phyloP scores from a whole-genome alignment of 257 asterid species.

The Leptodermis oblonga region DNA sequence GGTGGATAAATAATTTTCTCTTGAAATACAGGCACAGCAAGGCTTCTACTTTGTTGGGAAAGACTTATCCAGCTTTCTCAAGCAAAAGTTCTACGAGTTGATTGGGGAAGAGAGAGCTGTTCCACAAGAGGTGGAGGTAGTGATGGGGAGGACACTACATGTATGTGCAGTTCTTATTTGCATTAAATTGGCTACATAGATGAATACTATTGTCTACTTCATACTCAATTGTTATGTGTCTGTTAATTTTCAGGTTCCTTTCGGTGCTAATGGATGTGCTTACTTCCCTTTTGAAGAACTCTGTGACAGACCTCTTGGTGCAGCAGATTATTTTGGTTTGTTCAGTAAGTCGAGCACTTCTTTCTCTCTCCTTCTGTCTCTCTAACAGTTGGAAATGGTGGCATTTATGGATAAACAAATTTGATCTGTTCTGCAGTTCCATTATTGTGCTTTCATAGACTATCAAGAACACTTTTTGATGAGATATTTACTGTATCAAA shows the following conservation, averaged over 20 bases:
- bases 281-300: conserved; percentile 81
- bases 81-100: conserved; percentile 61
- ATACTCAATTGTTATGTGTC: not conserved
- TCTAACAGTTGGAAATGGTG: not conserved
- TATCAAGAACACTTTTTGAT: not conserved
- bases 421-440: not conserved
- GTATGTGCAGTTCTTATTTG: conserved; percentile 26
- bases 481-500: conserved; percentile 5
- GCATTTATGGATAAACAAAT: not conserved
- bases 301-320: conserved; percentile 93
- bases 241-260: conserved; percentile 51
- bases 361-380: not conserved
- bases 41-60: conserved; percentile 68
- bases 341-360: conserved; percentile 49
- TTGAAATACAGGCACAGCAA: conserved; percentile 57
- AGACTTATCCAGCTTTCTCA: conserved; percentile 51
- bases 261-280: conserved; percentile 89
- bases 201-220: not conserved
- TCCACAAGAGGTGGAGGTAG: conserved; percentile 81
- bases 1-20: conserved; percentile 3
- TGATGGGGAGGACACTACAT: conserved; percentile 89
- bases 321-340: conserved; percentile 93
- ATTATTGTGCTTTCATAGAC: not conserved
- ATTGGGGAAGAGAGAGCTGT: conserved; percentile 49
- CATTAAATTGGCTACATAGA: not conserved